Percentiles rank a stretch among this genome's conserved stretches.
phyloP scores from a whole-genome alignment of 768 basidiomycete species.

The Suillus cothurnatus region DNA sequence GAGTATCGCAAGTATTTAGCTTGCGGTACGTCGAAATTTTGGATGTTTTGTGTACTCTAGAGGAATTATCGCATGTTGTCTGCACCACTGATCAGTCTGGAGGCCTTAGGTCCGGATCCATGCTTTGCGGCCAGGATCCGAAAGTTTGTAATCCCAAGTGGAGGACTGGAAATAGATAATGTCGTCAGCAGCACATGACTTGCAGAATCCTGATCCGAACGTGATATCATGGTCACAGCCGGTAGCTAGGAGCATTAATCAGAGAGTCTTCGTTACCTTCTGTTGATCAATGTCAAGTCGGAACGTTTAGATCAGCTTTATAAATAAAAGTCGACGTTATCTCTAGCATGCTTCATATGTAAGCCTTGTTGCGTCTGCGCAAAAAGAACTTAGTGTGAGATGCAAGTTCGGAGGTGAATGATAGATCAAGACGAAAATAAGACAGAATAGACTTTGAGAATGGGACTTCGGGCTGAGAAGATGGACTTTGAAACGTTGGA shows the following conservation, averaged over 20 bases:
- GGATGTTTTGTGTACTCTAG: neutral
- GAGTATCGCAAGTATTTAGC: neutral
- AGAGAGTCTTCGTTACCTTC: neutral
- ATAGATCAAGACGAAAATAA: too few species aligned
- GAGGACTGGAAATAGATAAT: neutral
- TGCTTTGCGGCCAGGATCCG: too few species aligned
- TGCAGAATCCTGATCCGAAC: neutral
- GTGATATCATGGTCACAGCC: neutral
- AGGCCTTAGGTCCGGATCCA: neutral
- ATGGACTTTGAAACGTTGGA: too few species aligned
- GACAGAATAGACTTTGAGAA: too few species aligned
- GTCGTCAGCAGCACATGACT: neutral
- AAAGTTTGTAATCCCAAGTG: neutral
- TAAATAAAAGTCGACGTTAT: neutral
- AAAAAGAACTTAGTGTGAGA: too few species aligned
- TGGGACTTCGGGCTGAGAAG: too few species aligned
- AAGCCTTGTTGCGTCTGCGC: too few species aligned
- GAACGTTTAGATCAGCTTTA: neutral
- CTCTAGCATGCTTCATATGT: neutral
- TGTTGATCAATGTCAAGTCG: neutral
- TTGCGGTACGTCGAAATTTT: neutral
- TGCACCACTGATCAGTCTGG: neutral
- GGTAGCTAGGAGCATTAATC: neutral
- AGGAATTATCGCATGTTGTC: neutral
- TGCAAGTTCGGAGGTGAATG: too few species aligned